Evolutionary conservation across 2,329 filamentous ascomycete genomes (phyloP).

Genomic region (Colletotrichum tabaci): DNA sequence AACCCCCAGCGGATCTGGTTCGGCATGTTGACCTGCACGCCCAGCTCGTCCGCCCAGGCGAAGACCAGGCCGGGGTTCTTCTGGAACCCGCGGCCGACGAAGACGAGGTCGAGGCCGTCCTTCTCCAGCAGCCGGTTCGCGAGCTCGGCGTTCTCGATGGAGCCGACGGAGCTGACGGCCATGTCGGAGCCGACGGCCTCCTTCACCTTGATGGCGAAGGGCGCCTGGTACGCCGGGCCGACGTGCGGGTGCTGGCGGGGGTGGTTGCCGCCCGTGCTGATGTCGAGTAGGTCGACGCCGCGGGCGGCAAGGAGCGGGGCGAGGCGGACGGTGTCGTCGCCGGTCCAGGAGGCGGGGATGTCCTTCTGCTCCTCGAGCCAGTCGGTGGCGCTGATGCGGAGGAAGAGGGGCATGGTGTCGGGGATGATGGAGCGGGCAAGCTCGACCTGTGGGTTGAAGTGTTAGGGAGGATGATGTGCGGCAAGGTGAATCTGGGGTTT

Average conservation of each 20-base stretch:
- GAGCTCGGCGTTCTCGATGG: conserved; percentile 56
- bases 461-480: not conserved
- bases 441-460: conserved; percentile 58
- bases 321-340: conserved; percentile 74
- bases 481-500: too few species aligned
- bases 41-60: conserved; percentile 65
- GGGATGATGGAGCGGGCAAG: conserved; percentile 75
- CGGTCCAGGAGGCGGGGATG: conserved; percentile 75
- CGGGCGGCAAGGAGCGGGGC: conserved; percentile 73
- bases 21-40: conserved; percentile 59
- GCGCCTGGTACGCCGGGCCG: conserved; percentile 76
- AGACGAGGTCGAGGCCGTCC: conserved; percentile 60
- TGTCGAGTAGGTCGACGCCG: conserved; percentile 80
- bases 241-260: conserved; percentile 65
- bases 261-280: conserved; percentile 75
- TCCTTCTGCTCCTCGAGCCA: conserved; percentile 76
- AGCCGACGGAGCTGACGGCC: conserved; percentile 63
- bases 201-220: conserved; percentile 77
- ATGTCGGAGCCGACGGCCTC: conserved; percentile 75
- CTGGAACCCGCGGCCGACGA: conserved; percentile 65
- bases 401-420: conserved; percentile 77
- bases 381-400: conserved; percentile 80
- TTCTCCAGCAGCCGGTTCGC: conserved; percentile 60
- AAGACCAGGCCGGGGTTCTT: conserved; percentile 68
- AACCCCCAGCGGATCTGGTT: conserved; percentile 70